These are phyloP conservation scores for Ophiostoma sp. DNA, from an alignment of 2,329 filamentous ascomycete species.

Conservation along the genomic window DNA sequence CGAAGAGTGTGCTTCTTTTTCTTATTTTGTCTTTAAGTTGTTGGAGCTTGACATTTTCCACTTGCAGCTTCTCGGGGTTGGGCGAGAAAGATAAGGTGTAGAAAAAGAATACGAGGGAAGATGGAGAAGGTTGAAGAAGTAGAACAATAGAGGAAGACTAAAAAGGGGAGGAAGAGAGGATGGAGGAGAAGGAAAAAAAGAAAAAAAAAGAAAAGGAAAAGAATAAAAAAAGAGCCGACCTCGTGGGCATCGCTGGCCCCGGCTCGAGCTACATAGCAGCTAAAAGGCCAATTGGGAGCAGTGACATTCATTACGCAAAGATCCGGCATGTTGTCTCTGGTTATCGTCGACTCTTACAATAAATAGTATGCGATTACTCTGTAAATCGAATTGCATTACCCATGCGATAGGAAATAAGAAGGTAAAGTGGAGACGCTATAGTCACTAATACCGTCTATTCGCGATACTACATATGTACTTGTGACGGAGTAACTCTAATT, in stretches of 20 bases:
- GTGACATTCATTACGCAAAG: not conserved
- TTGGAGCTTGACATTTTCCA: not conserved
- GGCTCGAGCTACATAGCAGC: not conserved
- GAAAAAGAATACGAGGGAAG: not conserved
- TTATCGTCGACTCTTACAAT: not conserved
- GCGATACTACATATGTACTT: not conserved
- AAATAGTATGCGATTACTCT: too few relatives aligned
- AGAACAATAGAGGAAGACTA: not conserved
- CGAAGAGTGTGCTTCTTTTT: not conserved
- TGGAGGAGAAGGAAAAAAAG: not conserved
- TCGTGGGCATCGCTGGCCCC: not conserved
- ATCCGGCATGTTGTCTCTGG: not conserved
- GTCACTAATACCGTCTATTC: not conserved
- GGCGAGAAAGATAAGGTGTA: not conserved
- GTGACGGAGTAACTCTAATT: not conserved
- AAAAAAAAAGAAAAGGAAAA: not conserved
- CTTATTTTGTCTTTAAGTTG: too few relatives aligned
- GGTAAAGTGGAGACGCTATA: not conserved
- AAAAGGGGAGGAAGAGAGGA: not conserved
- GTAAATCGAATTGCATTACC: not conserved
- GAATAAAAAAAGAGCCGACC: not conserved
- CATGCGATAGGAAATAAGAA: not conserved
- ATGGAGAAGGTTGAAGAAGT: not conserved
- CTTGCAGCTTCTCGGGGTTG: not conserved
- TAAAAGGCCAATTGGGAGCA: not conserved